phyloP scores from a whole-genome alignment of 1,139 yeast genomes.

The Arxiozyma heterogenica region DNA sequence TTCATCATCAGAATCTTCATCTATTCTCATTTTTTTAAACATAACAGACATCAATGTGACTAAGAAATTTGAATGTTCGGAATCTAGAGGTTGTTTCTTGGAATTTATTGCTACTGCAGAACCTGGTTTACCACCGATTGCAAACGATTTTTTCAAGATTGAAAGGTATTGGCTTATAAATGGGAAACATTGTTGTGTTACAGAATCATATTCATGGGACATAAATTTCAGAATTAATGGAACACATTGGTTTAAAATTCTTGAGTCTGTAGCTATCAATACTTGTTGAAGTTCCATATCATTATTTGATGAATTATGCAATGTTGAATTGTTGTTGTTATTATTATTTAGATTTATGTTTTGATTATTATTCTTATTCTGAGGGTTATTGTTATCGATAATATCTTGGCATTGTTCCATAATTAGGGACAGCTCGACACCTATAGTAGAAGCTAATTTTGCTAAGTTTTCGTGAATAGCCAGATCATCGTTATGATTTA shows the following conservation, averaged over 20 bases:
- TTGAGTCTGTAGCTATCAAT: conserved; percentile 37
- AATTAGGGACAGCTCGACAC: conserved; percentile 61
- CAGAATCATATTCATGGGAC: conserved; percentile 76
- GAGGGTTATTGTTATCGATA: conserved; percentile 10
- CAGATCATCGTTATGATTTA: conserved; percentile 34
- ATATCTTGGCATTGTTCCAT: conserved; percentile 30
- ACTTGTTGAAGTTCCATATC: conserved; percentile 26
- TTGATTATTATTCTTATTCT: not conserved
- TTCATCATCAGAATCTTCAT: conserved; percentile 57
- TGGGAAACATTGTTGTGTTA: conserved; percentile 73
- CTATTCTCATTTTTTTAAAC: conserved; percentile 71
- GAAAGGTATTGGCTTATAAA: conserved; percentile 68
- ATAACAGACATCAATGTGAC: conserved; percentile 58
- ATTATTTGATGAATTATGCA: not conserved
- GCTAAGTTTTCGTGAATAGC: conserved; percentile 76
- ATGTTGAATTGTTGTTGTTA: not conserved
- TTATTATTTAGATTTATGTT: not conserved
- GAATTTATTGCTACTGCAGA: conserved; percentile 30
- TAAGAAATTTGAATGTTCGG: conserved; percentile 42
- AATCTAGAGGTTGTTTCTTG: conserved; percentile 31
- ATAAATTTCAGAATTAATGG: conserved; percentile 67
- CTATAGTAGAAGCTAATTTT: conserved; percentile 63
- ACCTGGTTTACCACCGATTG: conserved; percentile 33
- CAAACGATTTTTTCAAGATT: conserved; percentile 49
- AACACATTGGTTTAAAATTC: conserved; percentile 50